A percentile compares a stretch with the other conserved stretches of the same genome.
Conservation (phyloP, 306 rosid genomes). For the Castanea sativa region DNA sequence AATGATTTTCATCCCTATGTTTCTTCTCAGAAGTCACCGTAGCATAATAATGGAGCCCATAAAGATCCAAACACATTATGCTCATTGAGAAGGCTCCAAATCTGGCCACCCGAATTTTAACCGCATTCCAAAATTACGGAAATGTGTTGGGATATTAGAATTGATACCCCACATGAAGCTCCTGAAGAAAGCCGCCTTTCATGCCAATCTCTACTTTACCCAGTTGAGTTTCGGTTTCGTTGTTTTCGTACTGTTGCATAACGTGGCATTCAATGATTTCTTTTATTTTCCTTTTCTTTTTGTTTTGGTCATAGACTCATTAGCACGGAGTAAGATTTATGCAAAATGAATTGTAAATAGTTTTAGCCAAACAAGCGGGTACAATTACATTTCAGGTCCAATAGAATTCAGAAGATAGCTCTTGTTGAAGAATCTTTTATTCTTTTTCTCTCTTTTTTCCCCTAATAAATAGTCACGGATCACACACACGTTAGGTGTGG, state of each 20-base stretch:
- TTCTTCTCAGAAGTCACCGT: neutral
- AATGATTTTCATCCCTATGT: neutral
- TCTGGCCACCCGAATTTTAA: constrained; percentile 38
- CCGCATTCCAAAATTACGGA: constrained; percentile 44
- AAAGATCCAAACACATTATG: constrained; percentile 23
- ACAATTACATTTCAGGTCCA: too few relatives aligned
- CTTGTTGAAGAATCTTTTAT: too few relatives aligned
- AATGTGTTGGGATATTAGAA: constrained; percentile 19
- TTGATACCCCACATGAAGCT: constrained; percentile 37
- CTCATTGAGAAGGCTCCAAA: constrained; percentile 37
- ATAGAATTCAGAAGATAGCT: too few relatives aligned
- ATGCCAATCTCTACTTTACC: constrained; percentile 14
- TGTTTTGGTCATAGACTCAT: too few relatives aligned
- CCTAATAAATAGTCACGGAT: too few relatives aligned
- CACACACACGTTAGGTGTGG: too few relatives aligned
- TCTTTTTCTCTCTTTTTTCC: too few relatives aligned
- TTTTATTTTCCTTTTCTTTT: too few relatives aligned
- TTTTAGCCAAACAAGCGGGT: too few relatives aligned
- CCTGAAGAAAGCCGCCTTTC: constrained; percentile 21
- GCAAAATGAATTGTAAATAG: too few relatives aligned
- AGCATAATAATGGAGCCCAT: constrained; percentile 15
- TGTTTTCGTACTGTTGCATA: neutral
- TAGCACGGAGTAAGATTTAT: too few relatives aligned
- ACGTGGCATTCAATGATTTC: neutral
- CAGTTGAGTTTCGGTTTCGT: constrained; percentile 1